Conservation (phyloP, 805 yeast species). For the Starmerella bacillaris region DNA sequence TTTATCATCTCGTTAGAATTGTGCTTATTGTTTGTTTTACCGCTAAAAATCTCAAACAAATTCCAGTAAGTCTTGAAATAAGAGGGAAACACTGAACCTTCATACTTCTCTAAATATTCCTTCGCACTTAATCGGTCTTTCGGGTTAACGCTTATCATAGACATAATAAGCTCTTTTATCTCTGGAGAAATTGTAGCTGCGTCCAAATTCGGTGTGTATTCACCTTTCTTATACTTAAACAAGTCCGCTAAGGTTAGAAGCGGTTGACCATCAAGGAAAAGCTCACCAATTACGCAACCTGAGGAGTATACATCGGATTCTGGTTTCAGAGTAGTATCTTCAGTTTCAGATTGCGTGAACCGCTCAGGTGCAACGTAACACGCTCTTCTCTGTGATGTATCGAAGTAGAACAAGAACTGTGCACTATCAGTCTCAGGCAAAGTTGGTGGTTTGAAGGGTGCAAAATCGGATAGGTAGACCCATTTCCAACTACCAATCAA, state of each 20-base stretch:
- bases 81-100: constrained; percentile 41
- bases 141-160: constrained; percentile 54
- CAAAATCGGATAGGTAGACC: constrained; percentile 66
- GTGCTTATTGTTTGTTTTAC: constrained; percentile 16
- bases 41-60: constrained; percentile 11
- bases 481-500: constrained; percentile 80
- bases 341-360: constrained; percentile 29
- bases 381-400: constrained; percentile 66
- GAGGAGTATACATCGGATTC: constrained; percentile 52
- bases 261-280: constrained; percentile 72
- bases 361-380: constrained; percentile 94
- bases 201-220: constrained; percentile 44
- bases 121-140: constrained; percentile 36
- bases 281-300: constrained; percentile 73
- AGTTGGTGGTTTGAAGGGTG: constrained; percentile 64
- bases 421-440: constrained; percentile 89
- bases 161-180: constrained; percentile 37
- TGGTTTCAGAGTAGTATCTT: constrained; percentile 26
- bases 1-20: constrained; percentile 42
- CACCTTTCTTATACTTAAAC: constrained; percentile 60
- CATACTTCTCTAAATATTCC: constrained; percentile 34
- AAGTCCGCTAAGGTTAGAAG: constrained; percentile 73
- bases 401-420: constrained; percentile 79
- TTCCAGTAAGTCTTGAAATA: constrained; percentile 40
- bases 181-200: constrained; percentile 44